Base-by-base conservation (phyloP, 306 rosid species). In the Cucurbita maxima region DNA sequence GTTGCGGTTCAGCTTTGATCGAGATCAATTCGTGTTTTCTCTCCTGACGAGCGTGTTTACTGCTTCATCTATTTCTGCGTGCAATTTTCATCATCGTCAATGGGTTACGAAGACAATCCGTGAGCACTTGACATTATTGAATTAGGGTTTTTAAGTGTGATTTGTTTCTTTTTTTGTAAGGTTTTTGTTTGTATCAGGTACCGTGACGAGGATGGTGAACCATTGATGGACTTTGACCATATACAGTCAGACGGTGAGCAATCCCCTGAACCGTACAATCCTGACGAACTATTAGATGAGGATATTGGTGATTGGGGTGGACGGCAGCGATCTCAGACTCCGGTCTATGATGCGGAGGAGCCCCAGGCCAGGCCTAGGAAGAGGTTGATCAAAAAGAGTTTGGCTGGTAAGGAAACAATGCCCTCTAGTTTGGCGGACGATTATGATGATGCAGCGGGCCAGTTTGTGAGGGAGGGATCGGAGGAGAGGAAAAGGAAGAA, bases 151-250 rank as follows among this genome's bases (percentile, higher is more conserved):
- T 76, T 78, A 80, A 80, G 70, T 68, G 30, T 34, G 59, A 73
- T 77, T 80, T 67, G 60, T 53, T 15, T 2, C 15, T 4, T 69
- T 58, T 75, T 51, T 67, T 16, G 25, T 14, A 4, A 0, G 16
- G 14, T 4, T 5, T 45, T n/a, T 50, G 22, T 48, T 76, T 58
- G 62, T 45, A 54, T 25, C 66, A 95, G 97, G 96, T 88, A 82
- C 69, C 96, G 96, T 15, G 97, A 95, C 19, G 99, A 95, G 80
- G 96, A 95, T 16, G 97, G 99, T 1, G 99, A 95, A 77, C 86
- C 96, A 0, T 83, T 95, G 89, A 95, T 95, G 97, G 87, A 95
- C 83, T 89, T 75, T 75, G 91, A 95, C 62, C 96, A 85, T 22
- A 15, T 88, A 38, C 92, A 80, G 54, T 88, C 96, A 7, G 96